Conservation (phyloP, 2,329 filamentous ascomycete genomes). For the Leptographium galeiforme region DNA sequence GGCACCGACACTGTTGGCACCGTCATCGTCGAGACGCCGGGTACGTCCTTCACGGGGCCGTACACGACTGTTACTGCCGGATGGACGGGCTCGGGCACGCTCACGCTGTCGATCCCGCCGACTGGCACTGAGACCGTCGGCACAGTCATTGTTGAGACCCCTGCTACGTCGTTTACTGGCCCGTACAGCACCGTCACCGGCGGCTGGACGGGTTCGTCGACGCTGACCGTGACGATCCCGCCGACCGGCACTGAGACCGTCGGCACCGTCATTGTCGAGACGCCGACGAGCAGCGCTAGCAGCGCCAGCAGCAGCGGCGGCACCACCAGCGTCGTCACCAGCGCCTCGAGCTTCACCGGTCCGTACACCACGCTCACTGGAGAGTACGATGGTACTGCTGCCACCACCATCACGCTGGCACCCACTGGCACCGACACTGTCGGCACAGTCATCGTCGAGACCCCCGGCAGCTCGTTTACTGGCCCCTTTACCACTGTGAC, state of each 20-base stretch:
- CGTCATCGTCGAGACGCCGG: constrained; percentile 2
- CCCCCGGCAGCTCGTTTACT: background rate
- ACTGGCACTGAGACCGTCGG: constrained; percentile 3
- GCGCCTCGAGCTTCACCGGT: background rate
- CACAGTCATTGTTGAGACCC: constrained; percentile 8
- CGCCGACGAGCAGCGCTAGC: background rate
- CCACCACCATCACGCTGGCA: constrained; percentile 1
- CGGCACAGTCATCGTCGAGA: background rate
- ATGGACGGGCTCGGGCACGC: constrained; percentile 3
- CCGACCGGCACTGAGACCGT: constrained; percentile 38
- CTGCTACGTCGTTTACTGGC: background rate
- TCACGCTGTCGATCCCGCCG: constrained; percentile 9
- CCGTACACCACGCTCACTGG: background rate
- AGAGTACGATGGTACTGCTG: background rate
- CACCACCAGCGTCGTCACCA: too few species aligned
- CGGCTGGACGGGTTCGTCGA: background rate
- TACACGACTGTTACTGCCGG: background rate
- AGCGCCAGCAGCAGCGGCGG: background rate
- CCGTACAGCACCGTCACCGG: constrained; percentile 8
- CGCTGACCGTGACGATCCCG: background rate
- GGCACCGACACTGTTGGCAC: constrained; percentile 3
- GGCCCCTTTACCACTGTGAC: constrained; percentile 5
- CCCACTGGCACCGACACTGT: constrained; percentile 1
- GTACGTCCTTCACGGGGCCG: background rate
- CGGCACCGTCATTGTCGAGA: constrained; percentile 9